These are phyloP conservation scores for Saccharomyces jurei DNA, from an alignment of 805 yeast species.

Conservation along the genomic window DNA sequence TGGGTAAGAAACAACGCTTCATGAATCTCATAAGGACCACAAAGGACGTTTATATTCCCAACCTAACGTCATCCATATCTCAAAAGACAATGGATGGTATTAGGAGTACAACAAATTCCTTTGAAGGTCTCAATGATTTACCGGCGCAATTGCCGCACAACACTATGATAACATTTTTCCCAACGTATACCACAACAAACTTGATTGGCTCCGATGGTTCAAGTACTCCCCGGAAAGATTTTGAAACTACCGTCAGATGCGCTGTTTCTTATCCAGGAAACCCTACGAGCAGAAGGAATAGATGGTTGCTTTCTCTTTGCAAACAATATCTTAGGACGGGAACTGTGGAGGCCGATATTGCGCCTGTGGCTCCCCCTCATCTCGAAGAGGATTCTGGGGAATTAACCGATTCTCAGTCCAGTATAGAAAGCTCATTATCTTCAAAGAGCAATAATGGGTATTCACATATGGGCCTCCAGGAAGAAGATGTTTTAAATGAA, in stretches of 20 bases:
- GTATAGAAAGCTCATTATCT: neutral
- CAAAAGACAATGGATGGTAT: constrained; percentile 42
- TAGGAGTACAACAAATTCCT: constrained; percentile 10
- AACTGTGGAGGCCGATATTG: constrained; percentile 1
- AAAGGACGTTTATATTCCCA: constrained; percentile 50
- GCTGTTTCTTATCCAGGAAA: constrained; percentile 61
- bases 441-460: neutral
- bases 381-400: neutral
- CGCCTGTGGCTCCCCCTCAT: neutral
- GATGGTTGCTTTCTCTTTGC: constrained; percentile 58
- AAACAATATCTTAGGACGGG: constrained; percentile 37
- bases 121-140: constrained; percentile 1
- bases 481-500: constrained; percentile 44
- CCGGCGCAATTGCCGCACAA: constrained; percentile 39
- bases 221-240: constrained; percentile 19
- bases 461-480: constrained; percentile 16
- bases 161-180: constrained; percentile 53
- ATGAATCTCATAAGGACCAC: constrained; percentile 47
- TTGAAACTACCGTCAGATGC: constrained; percentile 61
- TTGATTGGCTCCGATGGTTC: constrained; percentile 3
- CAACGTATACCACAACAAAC: constrained; percentile 41
- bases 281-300: constrained; percentile 57
- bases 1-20: constrained; percentile 38
- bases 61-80: constrained; percentile 39
- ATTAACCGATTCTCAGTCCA: neutral